Percentiles rank a stretch among this genome's conserved stretches.
These are phyloP conservation scores for Phlebiopsis flavidoalba DNA, from an alignment of 768 basidiomycete species.

Conservation along the genomic window DNA sequence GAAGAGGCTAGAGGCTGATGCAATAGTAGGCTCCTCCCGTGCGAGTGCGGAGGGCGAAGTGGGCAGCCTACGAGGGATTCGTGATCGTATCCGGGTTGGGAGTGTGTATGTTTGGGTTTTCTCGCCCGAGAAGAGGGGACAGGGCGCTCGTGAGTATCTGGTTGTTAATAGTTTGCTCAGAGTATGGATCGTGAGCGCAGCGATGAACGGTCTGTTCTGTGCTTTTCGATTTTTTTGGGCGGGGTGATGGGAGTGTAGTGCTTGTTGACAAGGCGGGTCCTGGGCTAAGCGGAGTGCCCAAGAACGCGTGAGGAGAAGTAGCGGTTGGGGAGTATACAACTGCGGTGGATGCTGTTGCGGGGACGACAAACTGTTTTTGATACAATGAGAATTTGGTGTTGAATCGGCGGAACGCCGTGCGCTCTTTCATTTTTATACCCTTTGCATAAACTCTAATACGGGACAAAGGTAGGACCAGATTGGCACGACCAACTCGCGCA, in stretches of 20 bases:
- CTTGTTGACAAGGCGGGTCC: slow-evolving; percentile 55
- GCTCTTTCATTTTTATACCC: slow-evolving; percentile 15
- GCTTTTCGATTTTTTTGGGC: too few species aligned
- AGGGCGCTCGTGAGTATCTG: slow-evolving; percentile 50
- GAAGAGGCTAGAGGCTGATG: too few species aligned
- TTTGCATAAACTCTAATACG: not conserved
- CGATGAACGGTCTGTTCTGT: too few species aligned
- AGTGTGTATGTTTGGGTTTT: slow-evolving; percentile 52
- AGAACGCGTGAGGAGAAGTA: slow-evolving; percentile 55
- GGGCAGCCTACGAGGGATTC: too few species aligned
- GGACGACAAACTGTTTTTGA: slow-evolving; percentile 64
- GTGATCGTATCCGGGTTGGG: too few species aligned
- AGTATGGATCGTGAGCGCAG: too few species aligned
- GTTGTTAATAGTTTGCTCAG: too few species aligned
- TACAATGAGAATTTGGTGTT: slow-evolving; percentile 84
- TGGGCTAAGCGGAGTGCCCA: slow-evolving; percentile 52
- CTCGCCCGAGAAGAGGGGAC: slow-evolving; percentile 55
- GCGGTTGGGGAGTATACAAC: slow-evolving; percentile 51
- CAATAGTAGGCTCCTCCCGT: too few species aligned
- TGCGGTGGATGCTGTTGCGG: slow-evolving; percentile 56
- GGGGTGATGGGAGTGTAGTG: slow-evolving; percentile 47
- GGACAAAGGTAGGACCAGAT: slow-evolving; percentile 39
- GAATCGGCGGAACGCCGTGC: slow-evolving; percentile 55
- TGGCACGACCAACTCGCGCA: slow-evolving; percentile 66
- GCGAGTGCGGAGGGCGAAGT: too few species aligned